Conservation (phyloP, 768 basidiomycete genomes). For the Pleurotus giganteus region DNA sequence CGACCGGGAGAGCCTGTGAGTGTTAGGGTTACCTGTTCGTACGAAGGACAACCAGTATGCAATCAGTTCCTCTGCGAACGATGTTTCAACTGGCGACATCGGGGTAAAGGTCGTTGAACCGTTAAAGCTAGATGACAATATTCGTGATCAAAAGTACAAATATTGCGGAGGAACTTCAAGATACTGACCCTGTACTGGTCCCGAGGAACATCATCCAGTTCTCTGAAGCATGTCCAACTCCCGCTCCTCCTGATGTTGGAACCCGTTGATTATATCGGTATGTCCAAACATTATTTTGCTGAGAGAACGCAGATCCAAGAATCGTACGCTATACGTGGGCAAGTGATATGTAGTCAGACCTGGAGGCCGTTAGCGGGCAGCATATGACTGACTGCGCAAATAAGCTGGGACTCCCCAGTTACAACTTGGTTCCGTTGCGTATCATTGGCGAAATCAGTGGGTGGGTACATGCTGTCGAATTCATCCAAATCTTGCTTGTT, state of each 20-base stretch:
- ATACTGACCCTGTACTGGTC: constrained; percentile 52
- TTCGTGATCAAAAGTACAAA: background rate
- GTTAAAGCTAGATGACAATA: constrained; percentile 35
- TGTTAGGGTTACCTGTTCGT: constrained; percentile 53
- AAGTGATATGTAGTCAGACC: background rate
- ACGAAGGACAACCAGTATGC: constrained; percentile 71
- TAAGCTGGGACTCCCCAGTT: constrained; percentile 48
- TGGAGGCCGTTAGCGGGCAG: background rate
- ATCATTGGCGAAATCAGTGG: constrained; percentile 39
- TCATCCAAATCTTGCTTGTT: constrained; percentile 35
- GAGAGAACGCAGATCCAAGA: constrained; percentile 40
- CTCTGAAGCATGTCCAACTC: constrained; percentile 52
- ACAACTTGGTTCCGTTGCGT: constrained; percentile 41
- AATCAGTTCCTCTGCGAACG: constrained; percentile 58
- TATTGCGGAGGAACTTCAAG: background rate
- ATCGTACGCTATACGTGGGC: constrained; percentile 35
- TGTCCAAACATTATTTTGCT: constrained; percentile 40
- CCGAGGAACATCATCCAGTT: constrained; percentile 72
- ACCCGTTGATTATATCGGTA: constrained; percentile 61
- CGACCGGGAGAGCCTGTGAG: constrained; percentile 47
- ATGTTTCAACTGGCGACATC: constrained; percentile 41
- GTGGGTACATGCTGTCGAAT: constrained; percentile 40
- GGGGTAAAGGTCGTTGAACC: constrained; percentile 50
- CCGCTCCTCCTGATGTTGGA: constrained; percentile 34
- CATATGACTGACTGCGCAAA: constrained; percentile 47